These are phyloP conservation scores for Polysphondylium violaceum DNA, from an alignment of 78 protist species.

Conservation along the genomic window DNA sequence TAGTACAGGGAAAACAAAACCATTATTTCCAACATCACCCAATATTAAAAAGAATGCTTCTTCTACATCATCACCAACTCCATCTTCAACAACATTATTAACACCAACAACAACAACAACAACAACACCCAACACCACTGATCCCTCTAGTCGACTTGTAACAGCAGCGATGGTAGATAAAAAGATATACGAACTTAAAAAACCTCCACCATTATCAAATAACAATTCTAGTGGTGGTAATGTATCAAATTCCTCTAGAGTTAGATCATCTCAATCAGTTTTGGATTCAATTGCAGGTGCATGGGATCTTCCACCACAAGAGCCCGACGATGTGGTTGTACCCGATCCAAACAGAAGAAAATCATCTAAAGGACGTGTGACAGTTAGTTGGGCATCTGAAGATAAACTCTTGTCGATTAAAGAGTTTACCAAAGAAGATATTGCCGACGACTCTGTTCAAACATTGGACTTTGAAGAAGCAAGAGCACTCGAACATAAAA, in stretches of 20 bases:
- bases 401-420: constrained; percentile 34
- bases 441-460: neutral
- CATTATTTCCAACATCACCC: too few species aligned
- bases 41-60: too few species aligned
- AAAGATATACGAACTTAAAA: neutral
- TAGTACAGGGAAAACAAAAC: too few species aligned
- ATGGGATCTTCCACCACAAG: constrained; percentile 32
- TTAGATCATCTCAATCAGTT: constrained; percentile 11
- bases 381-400: constrained; percentile 51
- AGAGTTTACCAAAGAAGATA: constrained; percentile 41
- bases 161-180: constrained; percentile 33
- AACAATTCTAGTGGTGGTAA: too few species aligned
- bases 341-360: constrained; percentile 74
- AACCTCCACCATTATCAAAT: too few species aligned
- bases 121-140: neutral
- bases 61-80: too few species aligned
- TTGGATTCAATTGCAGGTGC: constrained; percentile 13
- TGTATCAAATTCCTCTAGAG: too few species aligned
- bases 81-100: too few species aligned
- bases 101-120: constrained; percentile 2
- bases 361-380: constrained; percentile 58
- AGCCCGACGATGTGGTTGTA: neutral
- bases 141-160: too few species aligned
- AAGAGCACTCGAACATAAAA: constrained; percentile 3
- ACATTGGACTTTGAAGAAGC: constrained; percentile 26